A percentile compares a stretch with the other conserved stretches of the same genome.
Conservation (phyloP, 768 basidiomycete species). For the Macrolepiota albuminosa region DNA sequence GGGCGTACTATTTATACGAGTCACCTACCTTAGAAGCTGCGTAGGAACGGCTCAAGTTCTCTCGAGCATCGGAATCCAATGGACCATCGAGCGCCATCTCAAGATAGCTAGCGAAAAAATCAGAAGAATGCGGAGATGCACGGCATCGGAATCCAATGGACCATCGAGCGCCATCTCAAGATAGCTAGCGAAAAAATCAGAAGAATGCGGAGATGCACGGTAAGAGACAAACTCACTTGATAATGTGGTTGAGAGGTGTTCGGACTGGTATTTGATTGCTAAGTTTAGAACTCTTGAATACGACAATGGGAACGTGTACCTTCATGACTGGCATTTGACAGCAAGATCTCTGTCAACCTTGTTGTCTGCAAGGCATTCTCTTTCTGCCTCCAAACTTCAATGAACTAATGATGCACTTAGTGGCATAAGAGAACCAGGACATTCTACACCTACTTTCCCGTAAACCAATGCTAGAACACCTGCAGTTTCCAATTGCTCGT, state of each 20-base stretch:
- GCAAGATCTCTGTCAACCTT: conserved; percentile 65
- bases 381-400: conserved; percentile 83
- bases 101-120: conserved; percentile 45
- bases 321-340: conserved; percentile 83
- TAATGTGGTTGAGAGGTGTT: conserved; percentile 78
- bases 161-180: conserved; percentile 80
- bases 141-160: conserved; percentile 62
- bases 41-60: conserved; percentile 69
- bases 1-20: not conserved
- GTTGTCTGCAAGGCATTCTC: conserved; percentile 68
- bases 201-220: not conserved
- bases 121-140: not conserved
- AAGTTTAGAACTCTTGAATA: not conserved
- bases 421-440: not conserved
- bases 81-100: conserved; percentile 78
- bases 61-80: conserved; percentile 66
- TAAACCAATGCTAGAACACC: conserved; percentile 77
- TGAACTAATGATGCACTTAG: conserved; percentile 47
- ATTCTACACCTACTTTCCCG: conserved; percentile 45
- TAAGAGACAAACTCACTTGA: conserved; percentile 47
- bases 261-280: conserved; percentile 39
- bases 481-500: conserved; percentile 80
- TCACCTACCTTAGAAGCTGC: conserved; percentile 63
- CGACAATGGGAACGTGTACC: conserved; percentile 30
- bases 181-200: conserved; percentile 37